phyloP scores from a whole-genome alignment of 225 moss, liverwort and hornwort genomes.

The Straminergon stramineum region DNA sequence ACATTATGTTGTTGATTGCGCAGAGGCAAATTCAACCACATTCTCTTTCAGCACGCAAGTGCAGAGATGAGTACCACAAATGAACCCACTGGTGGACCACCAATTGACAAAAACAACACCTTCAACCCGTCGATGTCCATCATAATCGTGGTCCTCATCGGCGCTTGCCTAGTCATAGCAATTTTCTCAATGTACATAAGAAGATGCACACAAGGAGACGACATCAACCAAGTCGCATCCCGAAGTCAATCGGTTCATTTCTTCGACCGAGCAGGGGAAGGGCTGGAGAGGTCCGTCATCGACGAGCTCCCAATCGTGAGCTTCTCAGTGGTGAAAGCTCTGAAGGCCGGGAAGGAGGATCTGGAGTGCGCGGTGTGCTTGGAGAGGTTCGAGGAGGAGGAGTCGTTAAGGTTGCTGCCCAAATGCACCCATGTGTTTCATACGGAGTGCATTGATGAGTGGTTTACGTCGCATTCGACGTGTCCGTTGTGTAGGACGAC shows the following conservation, averaged over 20 bases:
- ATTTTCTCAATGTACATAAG: conserved; percentile 35
- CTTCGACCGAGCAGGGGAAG: conserved; percentile 18
- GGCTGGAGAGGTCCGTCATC: conserved; percentile 14
- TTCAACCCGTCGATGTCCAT: conserved; percentile 40
- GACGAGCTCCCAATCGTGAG: conserved; percentile 32
- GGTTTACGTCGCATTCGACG: conserved; percentile 71
- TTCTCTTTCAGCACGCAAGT: not conserved
- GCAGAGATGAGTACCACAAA: not conserved
- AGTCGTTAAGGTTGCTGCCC: conserved; percentile 42
- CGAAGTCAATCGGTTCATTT: conserved; percentile 8
- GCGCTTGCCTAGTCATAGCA: conserved; percentile 16
- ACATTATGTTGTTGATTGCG: not conserved
- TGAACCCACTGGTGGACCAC: not conserved
- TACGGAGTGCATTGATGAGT: conserved; percentile 66
- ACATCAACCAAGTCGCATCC: not conserved
- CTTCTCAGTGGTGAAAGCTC: conserved; percentile 32
- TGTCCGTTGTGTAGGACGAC: conserved; percentile 61
- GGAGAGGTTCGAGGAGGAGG: conserved; percentile 49
- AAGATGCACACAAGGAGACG: conserved; percentile 17
- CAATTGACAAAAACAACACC: not conserved
- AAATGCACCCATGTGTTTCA: conserved; percentile 76
- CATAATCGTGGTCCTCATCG: conserved; percentile 30
- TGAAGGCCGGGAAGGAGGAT: conserved; percentile 28
- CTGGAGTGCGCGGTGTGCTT: conserved; percentile 70
- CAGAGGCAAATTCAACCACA: not conserved